A percentile compares a stretch with the other conserved stretches of the same genome.
These are phyloP conservation scores for Condylostoma magnum DNA, from an alignment of 169 alveolate genomes.

Conservation along the genomic window DNA sequence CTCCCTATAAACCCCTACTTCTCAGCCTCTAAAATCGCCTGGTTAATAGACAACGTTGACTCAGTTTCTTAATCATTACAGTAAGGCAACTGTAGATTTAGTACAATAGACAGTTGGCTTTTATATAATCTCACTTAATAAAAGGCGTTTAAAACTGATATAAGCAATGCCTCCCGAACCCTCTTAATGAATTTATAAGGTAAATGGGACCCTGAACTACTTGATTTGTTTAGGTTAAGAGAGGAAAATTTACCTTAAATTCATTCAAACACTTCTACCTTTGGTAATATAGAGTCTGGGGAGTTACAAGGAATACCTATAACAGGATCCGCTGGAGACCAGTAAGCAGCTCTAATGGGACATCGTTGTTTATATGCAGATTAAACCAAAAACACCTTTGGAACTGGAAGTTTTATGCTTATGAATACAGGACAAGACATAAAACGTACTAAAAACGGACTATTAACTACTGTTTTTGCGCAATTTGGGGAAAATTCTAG, in stretches of 20 bases:
- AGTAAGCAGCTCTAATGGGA: constrained; percentile 92
- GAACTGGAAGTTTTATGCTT: constrained; percentile 94
- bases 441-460: constrained; percentile 78
- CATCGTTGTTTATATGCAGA: constrained; percentile 81
- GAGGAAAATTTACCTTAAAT: constrained; percentile 49
- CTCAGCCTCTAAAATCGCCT: constrained; percentile 73
- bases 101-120: constrained; percentile 44
- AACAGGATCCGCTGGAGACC: constrained; percentile 91
- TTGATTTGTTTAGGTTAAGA: constrained; percentile 61
- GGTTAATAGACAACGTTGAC: constrained; percentile 27
- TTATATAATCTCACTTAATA: constrained; percentile 8
- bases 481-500: constrained; percentile 62
- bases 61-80: constrained; percentile 49
- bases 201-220: constrained; percentile 85
- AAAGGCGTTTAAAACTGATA: constrained; percentile 88
- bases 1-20: constrained; percentile 88
- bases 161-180: constrained; percentile 93
- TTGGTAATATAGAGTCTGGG: constrained; percentile 50
- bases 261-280: constrained; percentile 35
- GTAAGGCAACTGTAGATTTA: constrained; percentile 22
- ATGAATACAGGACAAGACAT: constrained; percentile 86
- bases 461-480: constrained; percentile 90
- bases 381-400: constrained; percentile 90
- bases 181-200: constrained; percentile 85
- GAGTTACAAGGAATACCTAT: constrained; percentile 72